Conservation (phyloP, 768 basidiomycete species). For the Lactifluus pinguis region DNA sequence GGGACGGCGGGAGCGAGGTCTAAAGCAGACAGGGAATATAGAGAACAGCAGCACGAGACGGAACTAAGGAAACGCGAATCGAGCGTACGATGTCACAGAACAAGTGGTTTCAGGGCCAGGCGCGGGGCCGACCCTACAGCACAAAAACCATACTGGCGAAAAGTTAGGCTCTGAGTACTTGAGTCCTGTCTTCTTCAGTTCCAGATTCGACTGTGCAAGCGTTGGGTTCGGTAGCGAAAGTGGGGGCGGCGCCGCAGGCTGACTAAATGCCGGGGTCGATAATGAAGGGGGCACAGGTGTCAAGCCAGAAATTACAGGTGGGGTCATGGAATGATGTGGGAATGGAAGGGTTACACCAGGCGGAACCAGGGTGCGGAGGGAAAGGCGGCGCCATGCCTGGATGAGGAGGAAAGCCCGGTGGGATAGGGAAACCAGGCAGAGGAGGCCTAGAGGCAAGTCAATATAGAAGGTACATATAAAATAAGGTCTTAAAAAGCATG, state of each 20-base stretch:
- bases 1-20: no score
- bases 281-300: conserved; percentile 23
- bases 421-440: conserved; percentile 28
- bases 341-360: conserved; percentile 26
- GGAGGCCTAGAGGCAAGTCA: conserved; percentile 22
- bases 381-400: conserved; percentile 24
- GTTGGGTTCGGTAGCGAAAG: conserved; percentile 47
- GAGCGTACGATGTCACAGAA: no score
- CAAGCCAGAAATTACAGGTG: conserved; percentile 24
- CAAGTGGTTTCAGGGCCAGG: no score
- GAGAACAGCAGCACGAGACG: no score
- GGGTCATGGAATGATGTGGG: conserved; percentile 21
- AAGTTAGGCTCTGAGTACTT: conserved; percentile 75
- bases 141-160: conserved; percentile 49
- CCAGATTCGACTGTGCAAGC: conserved; percentile 55
- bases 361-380: conserved; percentile 21
- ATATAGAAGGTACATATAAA: conserved; percentile 31
- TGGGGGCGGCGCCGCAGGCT: conserved; percentile 20
- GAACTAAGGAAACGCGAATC: no score
- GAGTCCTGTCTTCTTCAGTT: conserved; percentile 67
- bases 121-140: no score
- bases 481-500: conserved; percentile 25
- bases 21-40: no score
- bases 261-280: conserved; percentile 17
- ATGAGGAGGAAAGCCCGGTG: conserved; percentile 25